Base-by-base conservation (phyloP, 129 eudicot species). In the Gnaphalium uliginosum region DNA sequence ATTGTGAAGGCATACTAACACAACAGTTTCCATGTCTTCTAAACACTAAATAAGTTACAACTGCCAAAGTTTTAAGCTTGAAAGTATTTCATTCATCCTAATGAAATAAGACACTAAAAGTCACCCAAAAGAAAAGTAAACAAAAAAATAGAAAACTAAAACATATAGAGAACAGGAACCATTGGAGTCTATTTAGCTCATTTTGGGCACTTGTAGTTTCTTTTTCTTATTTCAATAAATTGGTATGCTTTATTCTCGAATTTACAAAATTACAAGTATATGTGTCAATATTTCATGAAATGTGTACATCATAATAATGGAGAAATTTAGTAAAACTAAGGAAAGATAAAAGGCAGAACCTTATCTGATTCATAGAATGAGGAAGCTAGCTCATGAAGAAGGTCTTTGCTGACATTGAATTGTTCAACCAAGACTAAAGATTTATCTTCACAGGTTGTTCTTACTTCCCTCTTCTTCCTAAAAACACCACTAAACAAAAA, bases 371-470 rank as follows among this genome's bases (percentile, higher is more conserved):
- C 72, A 58, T 54, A 70, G 76, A 86, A 87, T 39, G 85, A 81
- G 27, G 82, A 82, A 68, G 81, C 71, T 23, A 82, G 79, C 66
- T 58, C 82, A 71, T 76, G 83, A 84, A 82, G 82, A 70, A 73
- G 81, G 37, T 82, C 81, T 69, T 72, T 72, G 85, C 87, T 86
- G 79, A 79, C 89, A 86, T 85, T 86, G 74, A 88, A 86, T 51
- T 75, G 82, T 51, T 85, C 80, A 64, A 75, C 75, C 78, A 81
- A 83, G 54, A 75, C 60, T 23, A 73, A 77, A 74, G 75, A 71
- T 77, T 84, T 74, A 39, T 68, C 71, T 27, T 73, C 85, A 78
- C 76, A 58, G 43, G 69, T 22, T 41, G 30, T 68, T 19, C 58
- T 24, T 37, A 54, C 37, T 46, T 84, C 88, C 67, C 39, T 73